Base-by-base conservation (phyloP, 2,329 filamentous ascomycete genomes). In the Fusarium verrucosum region DNA sequence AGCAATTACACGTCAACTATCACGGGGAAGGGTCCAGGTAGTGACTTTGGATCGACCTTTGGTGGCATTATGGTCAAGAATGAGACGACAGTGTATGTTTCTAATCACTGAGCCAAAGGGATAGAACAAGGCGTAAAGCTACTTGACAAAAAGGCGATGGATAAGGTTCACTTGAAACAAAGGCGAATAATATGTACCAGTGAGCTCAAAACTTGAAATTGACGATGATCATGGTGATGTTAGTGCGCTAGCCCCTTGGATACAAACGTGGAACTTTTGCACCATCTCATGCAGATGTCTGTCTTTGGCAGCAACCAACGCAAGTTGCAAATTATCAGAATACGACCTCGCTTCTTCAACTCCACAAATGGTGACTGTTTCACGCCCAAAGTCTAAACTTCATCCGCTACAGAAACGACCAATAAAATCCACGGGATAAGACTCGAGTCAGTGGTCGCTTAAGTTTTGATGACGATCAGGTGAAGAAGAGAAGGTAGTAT, bases 11-110 rank as follows among this genome's bases (percentile, higher is more conserved):
- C 51, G 5, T 58, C 65, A 4, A 68, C 54, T 1, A 51, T 65
- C 2, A 68, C 66, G 5, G 69, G 63, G 1, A 50, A 62, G 11
- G 42, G 46, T 9, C 32, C 23, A 10, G 26, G 33, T 30, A 33
- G 41, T 5, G 55, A 62, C 0, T 52, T 47, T 1, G 23, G 43
- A 2, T 13, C 56, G 2, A 43, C 23, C 17, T 54, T 63, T 40
- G 62, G 54, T 7, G 69, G 69, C 0, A 71, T 71, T 28, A 52
- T 68, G 23, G 69, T 71, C 6, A 72, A 68, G 50, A 71, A 70
- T 16, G 68, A 71, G 42, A 71, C 68, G 3, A 57, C 49, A 2
- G 56, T 70, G 10, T 57, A 56, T 1, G 32, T 54, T 50, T 40
- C 57, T 2, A 35, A 44, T n/a, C 58, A 62, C 2, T 61, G 56